Conservation (phyloP, 441 rosid genomes). For the Brassica balearica region DNA sequence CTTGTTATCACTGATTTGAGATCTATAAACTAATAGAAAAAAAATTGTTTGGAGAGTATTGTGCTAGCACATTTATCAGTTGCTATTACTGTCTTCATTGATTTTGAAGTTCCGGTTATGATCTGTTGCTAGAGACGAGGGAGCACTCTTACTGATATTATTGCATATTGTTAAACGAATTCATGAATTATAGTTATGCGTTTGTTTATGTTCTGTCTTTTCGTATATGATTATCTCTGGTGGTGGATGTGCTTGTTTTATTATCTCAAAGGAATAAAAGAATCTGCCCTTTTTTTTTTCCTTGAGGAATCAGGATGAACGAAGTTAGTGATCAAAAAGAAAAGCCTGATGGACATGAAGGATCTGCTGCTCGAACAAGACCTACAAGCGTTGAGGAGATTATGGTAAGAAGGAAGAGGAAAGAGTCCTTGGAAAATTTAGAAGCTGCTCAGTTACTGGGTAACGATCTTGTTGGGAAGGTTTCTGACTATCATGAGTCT, state of each 20-base stretch:
- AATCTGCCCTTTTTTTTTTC: neutral
- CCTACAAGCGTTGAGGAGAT: slow-evolving; percentile 85
- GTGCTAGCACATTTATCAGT: slow-evolving; percentile 22
- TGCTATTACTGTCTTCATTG: slow-evolving; percentile 4
- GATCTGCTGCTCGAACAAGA: slow-evolving; percentile 91
- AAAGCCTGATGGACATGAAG: slow-evolving; percentile 53
- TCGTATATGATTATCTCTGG: neutral
- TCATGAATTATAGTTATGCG: neutral
- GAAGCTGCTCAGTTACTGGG: slow-evolving; percentile 40
- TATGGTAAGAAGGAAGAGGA: slow-evolving; percentile 70
- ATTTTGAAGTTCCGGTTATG: neutral
- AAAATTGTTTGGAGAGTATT: neutral
- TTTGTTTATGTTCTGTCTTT: neutral
- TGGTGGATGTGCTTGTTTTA: neutral
- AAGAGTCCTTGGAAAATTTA: slow-evolving; percentile 49
- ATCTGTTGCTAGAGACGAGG: neutral
- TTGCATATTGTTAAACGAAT: neutral
- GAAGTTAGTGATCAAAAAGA: slow-evolving; percentile 55
- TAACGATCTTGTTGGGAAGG: slow-evolving; percentile 42
- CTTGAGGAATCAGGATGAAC: slow-evolving; percentile 53
- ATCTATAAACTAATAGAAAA: neutral
- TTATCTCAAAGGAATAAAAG: neutral
- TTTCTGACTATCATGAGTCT: slow-evolving; percentile 43
- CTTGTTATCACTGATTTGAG: neutral
- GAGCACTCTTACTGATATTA: neutral